Conservation (phyloP, 2,329 filamentous ascomycete species). For the Macrophomina tecta region DNA sequence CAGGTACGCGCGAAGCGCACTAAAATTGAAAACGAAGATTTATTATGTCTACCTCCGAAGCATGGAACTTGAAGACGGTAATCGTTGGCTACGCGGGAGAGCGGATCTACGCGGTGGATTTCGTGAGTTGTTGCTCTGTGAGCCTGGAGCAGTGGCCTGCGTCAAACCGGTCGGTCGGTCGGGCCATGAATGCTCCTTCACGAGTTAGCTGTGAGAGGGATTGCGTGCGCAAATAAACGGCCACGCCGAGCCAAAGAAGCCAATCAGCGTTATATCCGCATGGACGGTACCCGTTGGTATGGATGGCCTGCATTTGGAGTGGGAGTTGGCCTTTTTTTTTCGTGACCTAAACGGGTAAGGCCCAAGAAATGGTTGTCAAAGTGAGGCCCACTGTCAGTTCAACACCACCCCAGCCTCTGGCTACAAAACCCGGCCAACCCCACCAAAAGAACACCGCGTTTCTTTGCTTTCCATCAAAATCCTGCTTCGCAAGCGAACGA, state of each 20-base stretch:
- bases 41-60: not conserved
- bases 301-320: not conserved
- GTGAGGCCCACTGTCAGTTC: not conserved
- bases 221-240: not conserved
- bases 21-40: not conserved
- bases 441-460: not conserved
- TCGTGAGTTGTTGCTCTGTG: not conserved
- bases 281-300: not conserved
- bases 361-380: not conserved
- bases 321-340: not conserved
- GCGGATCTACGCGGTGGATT: not conserved
- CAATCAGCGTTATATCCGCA: not conserved
- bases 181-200: no score
- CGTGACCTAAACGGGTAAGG: not conserved
- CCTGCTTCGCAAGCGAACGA: slow-evolving; percentile 2
- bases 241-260: not conserved
- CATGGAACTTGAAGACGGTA: not conserved
- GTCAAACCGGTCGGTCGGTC: no score
- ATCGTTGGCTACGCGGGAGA: not conserved
- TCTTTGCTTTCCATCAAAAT: not conserved
- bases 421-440: not conserved
- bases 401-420: not conserved
- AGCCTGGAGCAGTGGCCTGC: not conserved
- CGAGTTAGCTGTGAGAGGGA: no score
- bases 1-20: not conserved